Evolutionary conservation across 1,284 basidiomycete species (phyloP).

Genomic region (Heimioporus retisporus): DNA sequence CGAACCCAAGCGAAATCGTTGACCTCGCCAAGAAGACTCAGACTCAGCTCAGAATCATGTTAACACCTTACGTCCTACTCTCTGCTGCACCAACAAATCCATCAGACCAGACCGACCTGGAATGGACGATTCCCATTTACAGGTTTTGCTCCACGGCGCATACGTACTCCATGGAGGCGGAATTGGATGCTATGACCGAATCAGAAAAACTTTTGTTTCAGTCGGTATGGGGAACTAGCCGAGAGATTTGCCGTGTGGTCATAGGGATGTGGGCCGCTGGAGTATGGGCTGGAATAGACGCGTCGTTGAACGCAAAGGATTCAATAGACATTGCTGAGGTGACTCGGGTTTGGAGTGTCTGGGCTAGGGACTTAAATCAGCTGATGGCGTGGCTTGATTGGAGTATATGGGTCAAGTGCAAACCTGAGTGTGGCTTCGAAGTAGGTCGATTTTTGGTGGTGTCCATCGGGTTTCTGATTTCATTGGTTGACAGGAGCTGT

Average conservation of each 20-base stretch:
- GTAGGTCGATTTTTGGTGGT: conserved; percentile 28
- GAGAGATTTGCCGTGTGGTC: conserved; percentile 57
- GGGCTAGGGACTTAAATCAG: conserved; percentile 35
- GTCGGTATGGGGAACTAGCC: conserved; percentile 45
- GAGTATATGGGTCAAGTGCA: conserved; percentile 50
- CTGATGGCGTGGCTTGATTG: conserved; percentile 54
- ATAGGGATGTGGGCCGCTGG: conserved; percentile 55
- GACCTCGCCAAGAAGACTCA: conserved; percentile 25
- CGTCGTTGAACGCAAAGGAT: conserved; percentile 12
- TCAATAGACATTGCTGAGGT: conserved; percentile 10
- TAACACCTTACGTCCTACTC: conserved; percentile 28
- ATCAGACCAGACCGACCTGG: background rate
- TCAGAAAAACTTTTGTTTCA: conserved; percentile 48
- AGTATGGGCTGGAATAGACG: conserved; percentile 44
- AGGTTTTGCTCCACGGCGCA: conserved; percentile 45
- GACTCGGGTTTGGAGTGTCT: conserved; percentile 24
- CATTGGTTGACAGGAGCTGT: conserved; percentile 27
- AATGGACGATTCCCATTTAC: conserved; percentile 39
- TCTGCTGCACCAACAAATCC: conserved; percentile 7
- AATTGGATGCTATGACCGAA: conserved; percentile 36
- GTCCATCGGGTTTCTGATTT: no score
- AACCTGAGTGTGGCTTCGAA: conserved; percentile 44
- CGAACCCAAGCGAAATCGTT: conserved; percentile 4
- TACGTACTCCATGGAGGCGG: conserved; percentile 35
- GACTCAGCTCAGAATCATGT: conserved; percentile 31